phyloP scores from a whole-genome alignment of 441 rosid species.

The Euphorbia corollata region DNA sequence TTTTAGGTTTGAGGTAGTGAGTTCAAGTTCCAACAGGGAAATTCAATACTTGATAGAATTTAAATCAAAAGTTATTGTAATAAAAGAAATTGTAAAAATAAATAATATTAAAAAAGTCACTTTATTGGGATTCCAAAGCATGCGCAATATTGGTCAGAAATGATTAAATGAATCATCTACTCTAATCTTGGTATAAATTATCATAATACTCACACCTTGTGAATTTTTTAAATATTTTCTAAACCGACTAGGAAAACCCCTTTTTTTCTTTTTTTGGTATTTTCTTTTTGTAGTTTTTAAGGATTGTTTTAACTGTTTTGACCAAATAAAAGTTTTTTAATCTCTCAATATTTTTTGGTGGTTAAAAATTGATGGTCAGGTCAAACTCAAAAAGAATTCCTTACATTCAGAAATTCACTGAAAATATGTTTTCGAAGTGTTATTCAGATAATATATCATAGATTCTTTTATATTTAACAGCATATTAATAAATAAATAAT shows the following conservation, averaged over 20 bases:
- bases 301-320: background rate
- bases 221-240: background rate
- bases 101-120: conserved; percentile 19
- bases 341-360: no score
- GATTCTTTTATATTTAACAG: no score
- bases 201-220: conserved; percentile 12
- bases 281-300: conserved; percentile 3
- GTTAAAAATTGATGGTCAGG: no score
- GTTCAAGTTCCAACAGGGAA: conserved; percentile 1
- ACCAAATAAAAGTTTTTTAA: no score
- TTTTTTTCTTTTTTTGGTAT: background rate
- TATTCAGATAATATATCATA: no score
- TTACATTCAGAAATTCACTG: no score
- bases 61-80: no score
- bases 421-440: no score
- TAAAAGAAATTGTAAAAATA: no score
- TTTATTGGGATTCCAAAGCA: conserved; percentile 72
- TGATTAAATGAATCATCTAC: conserved; percentile 22
- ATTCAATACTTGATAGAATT: no score
- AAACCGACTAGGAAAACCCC: conserved; percentile 3
- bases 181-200: conserved; percentile 16
- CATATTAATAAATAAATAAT: no score
- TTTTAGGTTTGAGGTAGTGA: background rate
- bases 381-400: no score
- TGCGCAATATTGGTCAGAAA: conserved; percentile 36